Percentiles rank a stretch among this genome's conserved stretches.
These are phyloP conservation scores for Alternaria incomplexa DNA, from an alignment of 2,329 filamentous ascomycete genomes.

Conservation along the genomic window DNA sequence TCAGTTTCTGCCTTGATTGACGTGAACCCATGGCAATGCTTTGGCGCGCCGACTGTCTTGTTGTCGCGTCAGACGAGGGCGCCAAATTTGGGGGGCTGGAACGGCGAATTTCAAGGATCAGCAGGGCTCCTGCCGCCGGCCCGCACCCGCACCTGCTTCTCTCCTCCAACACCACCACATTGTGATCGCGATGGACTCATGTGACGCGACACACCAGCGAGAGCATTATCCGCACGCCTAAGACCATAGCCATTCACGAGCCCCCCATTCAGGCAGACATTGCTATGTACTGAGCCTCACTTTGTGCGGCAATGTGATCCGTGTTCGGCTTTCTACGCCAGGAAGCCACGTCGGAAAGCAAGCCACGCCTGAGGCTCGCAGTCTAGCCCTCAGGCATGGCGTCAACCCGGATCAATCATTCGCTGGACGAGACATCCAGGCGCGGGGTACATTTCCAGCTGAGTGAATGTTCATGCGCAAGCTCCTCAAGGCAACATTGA, in stretches of 20 bases:
- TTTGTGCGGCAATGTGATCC: fast-evolving
- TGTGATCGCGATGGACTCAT: background rate
- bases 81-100: background rate
- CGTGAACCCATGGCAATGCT: background rate
- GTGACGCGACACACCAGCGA: background rate
- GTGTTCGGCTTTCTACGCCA: background rate
- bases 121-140: background rate
- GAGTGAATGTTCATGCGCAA: background rate
- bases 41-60: background rate
- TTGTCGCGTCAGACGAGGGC: background rate
- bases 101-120: background rate
- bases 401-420: background rate
- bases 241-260: background rate
- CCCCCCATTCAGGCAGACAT: background rate
- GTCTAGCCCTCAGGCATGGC: background rate
- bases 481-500: background rate
- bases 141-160: background rate
- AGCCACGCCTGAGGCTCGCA: background rate
- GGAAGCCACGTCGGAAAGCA: background rate
- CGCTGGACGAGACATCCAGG: background rate
- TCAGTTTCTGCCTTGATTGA: background rate
- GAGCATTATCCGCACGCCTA: background rate
- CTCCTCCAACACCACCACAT: background rate
- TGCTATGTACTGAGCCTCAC: background rate
- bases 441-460: background rate